Percentiles rank a stretch among this genome's conserved stretches.
These are phyloP conservation scores for Kwoniella sp. DNA, from an alignment of 768 basidiomycete genomes.

Conservation along the genomic window DNA sequence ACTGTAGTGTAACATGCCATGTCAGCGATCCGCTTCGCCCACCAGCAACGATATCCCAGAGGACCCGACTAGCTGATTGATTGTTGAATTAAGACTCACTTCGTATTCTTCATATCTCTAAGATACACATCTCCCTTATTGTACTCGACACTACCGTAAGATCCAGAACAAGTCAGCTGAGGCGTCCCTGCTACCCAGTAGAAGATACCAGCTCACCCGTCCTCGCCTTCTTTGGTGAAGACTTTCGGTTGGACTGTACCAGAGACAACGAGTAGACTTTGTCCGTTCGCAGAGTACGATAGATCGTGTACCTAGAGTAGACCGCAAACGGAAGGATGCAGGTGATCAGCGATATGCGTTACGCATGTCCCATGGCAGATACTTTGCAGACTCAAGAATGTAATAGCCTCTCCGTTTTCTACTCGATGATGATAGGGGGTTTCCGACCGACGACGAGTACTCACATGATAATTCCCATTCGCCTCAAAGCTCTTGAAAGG, in stretches of 20 bases:
- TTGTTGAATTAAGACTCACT: conserved; percentile 71
- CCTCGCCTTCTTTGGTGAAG: conserved; percentile 89
- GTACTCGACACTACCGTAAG: conserved; percentile 53
- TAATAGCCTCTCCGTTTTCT: neutral
- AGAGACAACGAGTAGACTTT: conserved; percentile 80
- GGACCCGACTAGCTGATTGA: too few relatives aligned
- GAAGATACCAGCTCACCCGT: conserved; percentile 63
- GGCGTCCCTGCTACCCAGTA: neutral
- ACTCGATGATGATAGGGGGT: neutral
- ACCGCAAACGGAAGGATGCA: too few relatives aligned
- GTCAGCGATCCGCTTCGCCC: neutral
- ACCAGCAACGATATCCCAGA: neutral
- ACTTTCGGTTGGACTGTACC: conserved; percentile 85
- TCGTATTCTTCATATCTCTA: conserved; percentile 98
- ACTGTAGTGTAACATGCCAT: conserved; percentile 58
- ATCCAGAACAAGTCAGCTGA: conserved; percentile 12
- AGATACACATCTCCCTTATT: conserved; percentile 98
- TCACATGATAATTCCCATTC: conserved; percentile 85
- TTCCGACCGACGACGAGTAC: conserved; percentile 18
- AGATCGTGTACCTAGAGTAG: conserved; percentile 94
- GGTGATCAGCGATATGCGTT: too few relatives aligned
- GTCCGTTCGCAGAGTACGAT: conserved; percentile 84
- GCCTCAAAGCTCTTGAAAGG: conserved; percentile 98
- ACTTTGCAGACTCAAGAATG: too few relatives aligned
- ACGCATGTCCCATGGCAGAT: too few relatives aligned